phyloP scores from a whole-genome alignment of 192 early-diverging fungal species.

The Dimargaris cristalligena region DNA sequence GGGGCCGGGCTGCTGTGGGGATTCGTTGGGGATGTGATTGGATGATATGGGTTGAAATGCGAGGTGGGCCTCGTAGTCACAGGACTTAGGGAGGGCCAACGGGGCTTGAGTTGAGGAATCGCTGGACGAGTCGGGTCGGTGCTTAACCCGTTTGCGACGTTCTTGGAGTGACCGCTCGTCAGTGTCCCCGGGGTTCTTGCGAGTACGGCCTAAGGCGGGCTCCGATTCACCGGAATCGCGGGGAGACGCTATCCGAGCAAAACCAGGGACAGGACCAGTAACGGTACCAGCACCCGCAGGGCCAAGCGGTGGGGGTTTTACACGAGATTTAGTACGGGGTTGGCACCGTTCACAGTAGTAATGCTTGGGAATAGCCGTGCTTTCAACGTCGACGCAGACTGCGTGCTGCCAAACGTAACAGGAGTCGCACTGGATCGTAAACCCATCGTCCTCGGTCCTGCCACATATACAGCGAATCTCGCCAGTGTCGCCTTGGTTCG shows the following conservation, averaged over 20 bases:
- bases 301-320: too few species aligned
- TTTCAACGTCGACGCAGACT: conserved; percentile 54
- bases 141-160: conserved; percentile 14
- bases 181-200: conserved; percentile 11
- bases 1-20: not conserved
- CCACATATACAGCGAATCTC: conserved; percentile 92
- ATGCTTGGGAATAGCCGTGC: conserved; percentile 61
- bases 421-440: conserved; percentile 88
- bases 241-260: too few species aligned
- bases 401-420: conserved; percentile 94
- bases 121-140: conserved; percentile 5
- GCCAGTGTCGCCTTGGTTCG: conserved; percentile 63
- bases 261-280: too few species aligned
- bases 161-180: conserved; percentile 12
- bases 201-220: too few species aligned
- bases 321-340: too few species aligned
- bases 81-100: not conserved
- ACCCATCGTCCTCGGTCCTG: conserved; percentile 85
- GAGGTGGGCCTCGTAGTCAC: not conserved
- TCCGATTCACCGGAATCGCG: too few species aligned
- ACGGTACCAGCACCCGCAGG: too few species aligned
- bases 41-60: not conserved
- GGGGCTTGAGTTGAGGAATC: not conserved
- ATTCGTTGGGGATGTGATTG: not conserved
- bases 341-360: conserved; percentile 78